Conservation (phyloP, 73 alveolate genomes). For the Symbiodinium pilosum region DNA sequence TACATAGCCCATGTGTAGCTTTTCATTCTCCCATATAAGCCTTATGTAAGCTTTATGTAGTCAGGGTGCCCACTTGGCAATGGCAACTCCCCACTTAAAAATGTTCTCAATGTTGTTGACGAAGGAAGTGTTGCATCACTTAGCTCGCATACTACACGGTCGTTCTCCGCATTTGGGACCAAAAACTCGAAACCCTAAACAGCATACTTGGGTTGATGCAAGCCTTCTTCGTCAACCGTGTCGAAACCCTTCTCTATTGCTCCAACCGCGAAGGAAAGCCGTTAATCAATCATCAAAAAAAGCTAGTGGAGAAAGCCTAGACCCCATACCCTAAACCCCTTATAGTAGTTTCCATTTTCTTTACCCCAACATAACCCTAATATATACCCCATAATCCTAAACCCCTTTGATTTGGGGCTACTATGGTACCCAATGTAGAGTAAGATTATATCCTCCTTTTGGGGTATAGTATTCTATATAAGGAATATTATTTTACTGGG, state of each 20-base stretch:
- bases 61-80: neutral
- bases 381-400: too few species aligned
- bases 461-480: too few species aligned
- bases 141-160: neutral
- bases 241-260: neutral
- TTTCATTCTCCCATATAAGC: neutral
- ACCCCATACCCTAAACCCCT: too few species aligned
- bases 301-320: neutral
- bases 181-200: neutral
- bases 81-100: neutral
- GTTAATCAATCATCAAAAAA: neutral
- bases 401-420: too few species aligned
- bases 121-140: neutral
- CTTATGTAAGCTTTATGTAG: neutral
- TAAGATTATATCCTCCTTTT: too few species aligned
- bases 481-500: too few species aligned
- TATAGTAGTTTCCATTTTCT: too few species aligned
- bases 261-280: neutral
- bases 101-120: neutral
- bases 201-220: neutral
- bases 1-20: neutral
- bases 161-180: neutral
- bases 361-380: too few species aligned
- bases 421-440: too few species aligned
- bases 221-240: neutral